phyloP scores from a whole-genome alignment of 2,329 filamentous ascomycete species.

The Fusarium stilboides region DNA sequence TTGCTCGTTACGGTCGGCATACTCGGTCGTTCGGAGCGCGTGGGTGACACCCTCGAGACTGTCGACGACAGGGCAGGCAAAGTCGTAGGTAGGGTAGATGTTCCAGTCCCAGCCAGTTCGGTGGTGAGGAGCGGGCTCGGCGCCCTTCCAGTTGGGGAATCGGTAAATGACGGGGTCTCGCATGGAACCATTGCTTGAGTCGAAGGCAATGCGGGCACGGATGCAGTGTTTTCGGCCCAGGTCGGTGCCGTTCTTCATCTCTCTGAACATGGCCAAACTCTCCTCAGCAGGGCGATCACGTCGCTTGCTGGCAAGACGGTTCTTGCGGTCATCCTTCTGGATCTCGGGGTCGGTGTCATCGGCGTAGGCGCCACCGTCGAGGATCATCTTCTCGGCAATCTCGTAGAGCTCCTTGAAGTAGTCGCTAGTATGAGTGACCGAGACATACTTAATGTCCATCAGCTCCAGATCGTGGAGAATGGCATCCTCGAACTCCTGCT shows the following conservation, averaged over 20 bases:
- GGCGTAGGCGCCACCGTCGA: slow-evolving; percentile 89
- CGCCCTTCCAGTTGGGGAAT: slow-evolving; percentile 76
- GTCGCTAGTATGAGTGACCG: slow-evolving; percentile 91
- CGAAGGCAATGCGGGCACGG: slow-evolving; percentile 91
- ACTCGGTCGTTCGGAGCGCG: slow-evolving; percentile 87
- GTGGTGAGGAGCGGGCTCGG: slow-evolving; percentile 71
- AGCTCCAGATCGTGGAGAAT: slow-evolving; percentile 93
- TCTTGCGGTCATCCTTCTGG: slow-evolving; percentile 87
- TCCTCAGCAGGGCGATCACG: slow-evolving; percentile 86
- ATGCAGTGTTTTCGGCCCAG: slow-evolving; percentile 91
- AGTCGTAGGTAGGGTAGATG: slow-evolving; percentile 90
- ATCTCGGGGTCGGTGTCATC: slow-evolving; percentile 93
- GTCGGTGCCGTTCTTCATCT: slow-evolving; percentile 90
- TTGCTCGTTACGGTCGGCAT: slow-evolving; percentile 88
- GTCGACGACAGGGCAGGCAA: slow-evolving; percentile 87
- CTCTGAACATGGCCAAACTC: slow-evolving; percentile 87
- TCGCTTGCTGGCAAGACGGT: slow-evolving; percentile 85
- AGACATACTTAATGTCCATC: slow-evolving; percentile 92
- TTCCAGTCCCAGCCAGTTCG: slow-evolving; percentile 86
- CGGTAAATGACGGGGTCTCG: slow-evolving; percentile 98
- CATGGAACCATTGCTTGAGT: slow-evolving; percentile 95
- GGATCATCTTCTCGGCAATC: slow-evolving; percentile 86
- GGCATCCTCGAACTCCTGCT: slow-evolving; percentile 93
- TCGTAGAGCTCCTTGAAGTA: slow-evolving; percentile 96
- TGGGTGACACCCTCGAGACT: slow-evolving; percentile 87